Base-by-base conservation (phyloP, 2,329 filamentous ascomycete genomes). In the Orbilia javanica region DNA sequence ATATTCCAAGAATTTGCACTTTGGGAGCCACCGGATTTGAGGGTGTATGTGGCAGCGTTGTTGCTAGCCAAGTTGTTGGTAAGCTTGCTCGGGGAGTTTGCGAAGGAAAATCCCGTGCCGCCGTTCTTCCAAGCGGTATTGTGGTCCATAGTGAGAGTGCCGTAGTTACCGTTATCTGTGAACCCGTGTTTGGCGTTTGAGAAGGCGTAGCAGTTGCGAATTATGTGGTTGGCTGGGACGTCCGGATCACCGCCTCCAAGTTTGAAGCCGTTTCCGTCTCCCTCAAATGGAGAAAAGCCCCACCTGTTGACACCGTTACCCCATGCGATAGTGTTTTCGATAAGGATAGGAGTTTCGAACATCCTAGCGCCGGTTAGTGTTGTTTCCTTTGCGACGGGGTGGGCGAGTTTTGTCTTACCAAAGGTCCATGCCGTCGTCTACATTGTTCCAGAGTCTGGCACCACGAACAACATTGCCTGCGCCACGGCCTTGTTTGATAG, bases 241-340 rank as follows among this genome's bases (percentile, higher is more conserved):
- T 83, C 82, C 1, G 82, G 83, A 52, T 84, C 82, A 52, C 82
- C 82, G 31, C 84, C 84, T 27, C 85, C 85, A 2, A 87, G 84
- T 81, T 87, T 86, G 84, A 86, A 86, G 15, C 86, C 85, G 79
- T 87, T 87, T 36, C 86, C 86, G 57, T 87, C 86, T 18, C 86
- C 86, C 22, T 84, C 81, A 70, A 86, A 87, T 18, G 83, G 71
- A 7, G 70, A 79, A 80, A 87, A 87, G 39, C 80, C 82, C 86
- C 86, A 87, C 20, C 83, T 82, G 71, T 87, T 86, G 69, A 85
- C 82, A 5, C 86, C 86, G 68, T 87, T 87, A 22, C 85, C 85
- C 85, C 85, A 87, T 0, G 86, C 81, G 39, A 86, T 83, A 0
- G 84, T 85, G 48, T 87, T 85, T 29, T 86, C 82, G 44, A 87